Base-by-base conservation (phyloP, 2,329 filamentous ascomycete genomes). In the Microdochium bolleyi region DNA sequence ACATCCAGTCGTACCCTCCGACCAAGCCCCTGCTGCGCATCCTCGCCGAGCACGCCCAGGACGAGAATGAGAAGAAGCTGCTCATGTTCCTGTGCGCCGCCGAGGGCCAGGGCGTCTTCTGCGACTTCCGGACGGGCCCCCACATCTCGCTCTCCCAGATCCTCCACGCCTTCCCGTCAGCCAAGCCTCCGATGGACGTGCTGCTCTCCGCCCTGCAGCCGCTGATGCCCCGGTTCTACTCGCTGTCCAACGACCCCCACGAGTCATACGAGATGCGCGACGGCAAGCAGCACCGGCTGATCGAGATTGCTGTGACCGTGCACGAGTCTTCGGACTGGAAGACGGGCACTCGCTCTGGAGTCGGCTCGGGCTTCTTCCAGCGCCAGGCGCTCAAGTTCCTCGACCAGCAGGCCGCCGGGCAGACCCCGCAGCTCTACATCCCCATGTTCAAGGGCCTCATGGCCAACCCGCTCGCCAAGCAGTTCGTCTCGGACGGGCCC, bases 391-490 rank as follows among this genome's bases (percentile, higher is more conserved):
- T 79, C 38, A 78, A 80, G 58, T 88, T 88, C 65, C 79, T 92
- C 60, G 78, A 80, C 14, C 83, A 89, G 65, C 71, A 77, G 32
- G 71, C 77, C 2, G 87, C 86, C 49, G 75, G 79, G 52, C 69
- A 69, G 56, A 67, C 72, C 49, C 77, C 71, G 2, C 81, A 90
- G 59, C 65, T 97, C 16, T 84, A 89, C 60, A 76, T 97, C 4
- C 94, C 94, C 61, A 96, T 99, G 89, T 99, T 99, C 81, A 91
- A 95, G 64, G 94, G 94, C 1, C 77, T 99, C 46, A 99, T 99
- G 94, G 86, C 91, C 56, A 99, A 99, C 68, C 94, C 94, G 0
- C 80, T 99, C 1, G 94, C 92, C 11, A 87, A 86, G 65, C 85
- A 96, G 65, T 99, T 97, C 65, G 87, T 90, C 51, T 85, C 88